These are phyloP conservation scores for Scheffersomyces lignosus DNA, from an alignment of 805 yeast species.

Conservation along the genomic window DNA sequence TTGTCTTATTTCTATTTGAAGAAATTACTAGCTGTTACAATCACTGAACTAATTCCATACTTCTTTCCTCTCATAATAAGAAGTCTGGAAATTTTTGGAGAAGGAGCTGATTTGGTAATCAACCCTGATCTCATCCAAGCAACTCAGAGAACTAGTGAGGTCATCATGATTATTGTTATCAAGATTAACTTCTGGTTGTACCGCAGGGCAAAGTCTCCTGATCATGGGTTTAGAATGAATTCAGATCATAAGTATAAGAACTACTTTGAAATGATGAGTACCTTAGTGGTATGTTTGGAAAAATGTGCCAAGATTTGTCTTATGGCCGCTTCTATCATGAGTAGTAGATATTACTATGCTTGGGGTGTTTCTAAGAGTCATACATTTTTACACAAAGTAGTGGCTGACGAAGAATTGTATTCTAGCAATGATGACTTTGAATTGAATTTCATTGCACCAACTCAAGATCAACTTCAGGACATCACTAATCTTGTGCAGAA, in stretches of 20 bases:
- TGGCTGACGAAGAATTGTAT: constrained; percentile 29
- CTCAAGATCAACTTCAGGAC: constrained; percentile 5
- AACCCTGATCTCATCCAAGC: constrained; percentile 30
- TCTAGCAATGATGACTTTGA: not conserved
- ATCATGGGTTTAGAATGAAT: not conserved
- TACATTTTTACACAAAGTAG: constrained; percentile 28
- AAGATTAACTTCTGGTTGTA: not conserved
- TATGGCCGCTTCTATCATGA: not conserved
- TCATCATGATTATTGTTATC: not conserved
- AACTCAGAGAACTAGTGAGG: not conserved
- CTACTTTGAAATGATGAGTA: constrained; percentile 13
- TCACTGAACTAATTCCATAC: constrained; percentile 28
- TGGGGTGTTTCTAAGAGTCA: constrained; percentile 44
- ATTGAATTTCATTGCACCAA: not conserved
- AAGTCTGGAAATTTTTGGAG: constrained; percentile 36
- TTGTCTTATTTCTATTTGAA: constrained; percentile 33
- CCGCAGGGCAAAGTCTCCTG: not conserved
- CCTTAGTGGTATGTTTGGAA: constrained; percentile 19
- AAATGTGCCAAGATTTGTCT: constrained; percentile 4
- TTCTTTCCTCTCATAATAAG: constrained; percentile 27
- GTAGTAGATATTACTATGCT: constrained; percentile 40
- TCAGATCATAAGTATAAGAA: not conserved
- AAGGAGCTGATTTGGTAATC: constrained; percentile 37
- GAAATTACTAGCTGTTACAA: constrained; percentile 20
- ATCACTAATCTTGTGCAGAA: constrained; percentile 17